Evolutionary conservation across 176 grass and related monocot species (phyloP).

Genomic region (Leersia perrieri): DNA sequence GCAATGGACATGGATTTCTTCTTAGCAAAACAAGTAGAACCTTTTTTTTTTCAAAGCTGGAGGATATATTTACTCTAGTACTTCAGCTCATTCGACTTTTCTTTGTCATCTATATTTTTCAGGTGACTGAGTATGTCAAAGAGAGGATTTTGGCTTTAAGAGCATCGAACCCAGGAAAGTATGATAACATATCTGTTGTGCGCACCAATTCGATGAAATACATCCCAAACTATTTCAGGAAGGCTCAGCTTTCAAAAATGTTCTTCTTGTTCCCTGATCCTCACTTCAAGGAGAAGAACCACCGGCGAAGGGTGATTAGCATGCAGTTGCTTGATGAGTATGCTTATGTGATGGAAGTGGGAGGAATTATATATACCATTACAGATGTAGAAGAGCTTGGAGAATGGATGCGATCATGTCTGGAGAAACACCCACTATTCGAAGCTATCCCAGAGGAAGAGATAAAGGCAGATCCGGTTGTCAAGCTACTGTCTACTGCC

Average conservation of each 20-base stretch:
- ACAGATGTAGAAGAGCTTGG: slow-evolving; percentile 93
- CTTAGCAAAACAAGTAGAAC: neutral
- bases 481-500: slow-evolving; percentile 69
- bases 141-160: slow-evolving; percentile 85
- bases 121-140: slow-evolving; percentile 98
- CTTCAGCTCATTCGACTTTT: no score
- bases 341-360: slow-evolving; percentile 77
- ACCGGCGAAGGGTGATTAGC: slow-evolving; percentile 78
- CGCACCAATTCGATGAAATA: slow-evolving; percentile 99
- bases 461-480: slow-evolving; percentile 54
- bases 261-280: slow-evolving; percentile 97
- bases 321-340: slow-evolving; percentile 86
- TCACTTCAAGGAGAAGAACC: slow-evolving; percentile 98
- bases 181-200: slow-evolving; percentile 88
- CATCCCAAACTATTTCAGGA: slow-evolving; percentile 85
- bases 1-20: neutral
- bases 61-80: neutral
- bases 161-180: slow-evolving; percentile 65
- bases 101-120: neutral
- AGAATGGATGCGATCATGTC: slow-evolving; percentile 77
- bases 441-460: slow-evolving; percentile 56
- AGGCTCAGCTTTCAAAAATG: slow-evolving; percentile 90
- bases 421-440: slow-evolving; percentile 83
- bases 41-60: neutral
- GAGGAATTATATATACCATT: slow-evolving; percentile 89